Conservation (phyloP, 2,329 filamentous ascomycete species). For the Hypoxylon sp. region DNA sequence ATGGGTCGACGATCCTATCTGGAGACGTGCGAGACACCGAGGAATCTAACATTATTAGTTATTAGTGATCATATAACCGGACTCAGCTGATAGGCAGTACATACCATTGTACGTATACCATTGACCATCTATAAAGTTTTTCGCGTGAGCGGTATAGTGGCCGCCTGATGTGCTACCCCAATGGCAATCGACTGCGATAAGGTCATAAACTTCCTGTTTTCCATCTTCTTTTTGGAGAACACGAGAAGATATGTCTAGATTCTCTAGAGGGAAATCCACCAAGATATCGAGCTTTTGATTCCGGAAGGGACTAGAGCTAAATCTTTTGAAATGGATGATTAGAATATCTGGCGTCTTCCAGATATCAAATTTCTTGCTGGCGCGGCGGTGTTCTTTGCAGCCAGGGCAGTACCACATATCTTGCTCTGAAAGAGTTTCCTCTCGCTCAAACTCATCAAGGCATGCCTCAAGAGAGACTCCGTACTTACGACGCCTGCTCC, state of each 20-base stretch:
- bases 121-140: conserved; percentile 88
- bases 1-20: conserved; percentile 76
- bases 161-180: conserved; percentile 93
- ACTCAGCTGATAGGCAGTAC: conserved; percentile 52
- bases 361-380: conserved; percentile 95
- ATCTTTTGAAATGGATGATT: conserved; percentile 94
- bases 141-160: conserved; percentile 95
- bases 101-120: conserved; percentile 99
- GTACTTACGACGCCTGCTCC: conserved; percentile 76
- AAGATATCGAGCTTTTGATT: conserved; percentile 92
- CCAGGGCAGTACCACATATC: conserved; percentile 98
- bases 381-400: conserved; percentile 93
- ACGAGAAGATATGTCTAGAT: conserved; percentile 83
- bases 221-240: conserved; percentile 85
- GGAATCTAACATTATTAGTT: conserved; percentile 77
- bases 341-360: conserved; percentile 98
- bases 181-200: conserved; percentile 97
- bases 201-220: conserved; percentile 88
- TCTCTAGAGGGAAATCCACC: conserved; percentile 92
- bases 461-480: conserved; percentile 92
- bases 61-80: conserved; percentile 53
- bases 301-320: conserved; percentile 85
- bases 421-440: conserved; percentile 92
- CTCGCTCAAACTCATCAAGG: conserved; percentile 93
- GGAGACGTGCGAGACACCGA: conserved; percentile 76